Conservation (phyloP, 768 basidiomycete genomes). For the Cantharellus anzutake region DNA sequence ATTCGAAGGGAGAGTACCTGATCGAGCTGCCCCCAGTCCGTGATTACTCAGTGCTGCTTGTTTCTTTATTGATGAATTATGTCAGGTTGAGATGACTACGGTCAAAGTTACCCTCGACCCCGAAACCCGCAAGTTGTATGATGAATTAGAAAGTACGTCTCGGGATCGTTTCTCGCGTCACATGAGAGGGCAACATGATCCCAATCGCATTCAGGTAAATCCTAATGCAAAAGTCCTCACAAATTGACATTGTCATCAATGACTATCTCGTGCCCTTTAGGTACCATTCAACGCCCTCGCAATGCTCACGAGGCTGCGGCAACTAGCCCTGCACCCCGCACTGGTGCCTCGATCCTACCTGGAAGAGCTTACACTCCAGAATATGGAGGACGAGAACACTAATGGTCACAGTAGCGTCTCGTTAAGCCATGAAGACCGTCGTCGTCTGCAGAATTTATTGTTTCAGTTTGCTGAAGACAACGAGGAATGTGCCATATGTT, state of each 20-base stretch:
- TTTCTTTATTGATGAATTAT: not conserved
- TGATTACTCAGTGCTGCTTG: not conserved
- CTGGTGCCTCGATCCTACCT: slow-evolving; percentile 55
- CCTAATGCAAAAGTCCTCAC: not conserved
- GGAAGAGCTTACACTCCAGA: slow-evolving; percentile 29
- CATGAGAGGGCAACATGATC: slow-evolving; percentile 2
- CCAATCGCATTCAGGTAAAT: not conserved
- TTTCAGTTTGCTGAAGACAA: slow-evolving; percentile 56
- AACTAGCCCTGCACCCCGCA: slow-evolving; percentile 61
- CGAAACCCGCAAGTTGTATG: slow-evolving; percentile 49
- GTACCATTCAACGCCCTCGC: slow-evolving; percentile 35
- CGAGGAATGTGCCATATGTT: slow-evolving; percentile 48
- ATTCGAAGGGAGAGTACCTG: slow-evolving; percentile 48
- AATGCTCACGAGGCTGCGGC: slow-evolving; percentile 74
- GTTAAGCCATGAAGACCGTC: slow-evolving; percentile 28
- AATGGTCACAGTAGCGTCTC: not conserved
- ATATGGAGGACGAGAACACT: not conserved
- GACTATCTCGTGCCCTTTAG: not conserved
- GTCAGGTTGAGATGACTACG: slow-evolving; percentile 43
- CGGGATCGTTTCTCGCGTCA: slow-evolving; percentile 39
- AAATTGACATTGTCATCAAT: not conserved
- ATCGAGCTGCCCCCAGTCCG: slow-evolving; percentile 50
- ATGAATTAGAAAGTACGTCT: slow-evolving; percentile 45
- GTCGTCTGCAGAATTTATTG: slow-evolving; percentile 36
- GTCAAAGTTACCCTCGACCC: slow-evolving; percentile 46